Evolutionary conservation across 2,329 filamentous ascomycete species (phyloP).

Genomic region (Blastomyces emzantsi): DNA sequence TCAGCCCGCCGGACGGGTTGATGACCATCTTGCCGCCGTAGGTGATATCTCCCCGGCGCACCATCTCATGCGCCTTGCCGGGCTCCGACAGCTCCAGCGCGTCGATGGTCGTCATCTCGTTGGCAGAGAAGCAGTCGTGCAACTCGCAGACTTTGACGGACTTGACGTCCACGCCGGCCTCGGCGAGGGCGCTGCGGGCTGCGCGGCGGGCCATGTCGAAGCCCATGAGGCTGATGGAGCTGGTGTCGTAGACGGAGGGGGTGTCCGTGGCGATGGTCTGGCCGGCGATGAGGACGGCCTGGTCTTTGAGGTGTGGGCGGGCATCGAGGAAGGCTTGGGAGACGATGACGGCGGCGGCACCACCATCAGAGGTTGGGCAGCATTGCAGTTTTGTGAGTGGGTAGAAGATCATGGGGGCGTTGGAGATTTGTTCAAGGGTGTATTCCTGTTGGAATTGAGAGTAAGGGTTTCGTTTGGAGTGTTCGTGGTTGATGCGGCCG

Average conservation of each 20-base stretch:
- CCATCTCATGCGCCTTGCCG: conserved; percentile 86
- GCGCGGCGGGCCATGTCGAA: conserved; percentile 74
- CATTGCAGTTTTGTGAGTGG: conserved; percentile 97
- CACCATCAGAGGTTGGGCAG: conserved; percentile 91
- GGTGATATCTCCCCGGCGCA: conserved; percentile 78
- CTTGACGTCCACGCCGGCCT: conserved; percentile 54
- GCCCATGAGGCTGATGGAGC: conserved; percentile 80
- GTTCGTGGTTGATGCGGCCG: conserved; percentile 81
- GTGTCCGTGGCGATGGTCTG: conserved; percentile 81
- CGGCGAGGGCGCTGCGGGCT: conserved; percentile 57
- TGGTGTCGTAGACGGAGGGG: conserved; percentile 66
- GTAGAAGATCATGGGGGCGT: conserved; percentile 66
- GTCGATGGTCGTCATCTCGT: conserved; percentile 87
- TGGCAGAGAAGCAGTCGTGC: conserved; percentile 94
- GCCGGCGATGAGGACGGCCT: conserved; percentile 82
- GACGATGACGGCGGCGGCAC: conserved; percentile 78
- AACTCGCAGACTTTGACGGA: conserved; percentile 82
- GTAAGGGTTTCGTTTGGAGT: conserved; percentile 89
- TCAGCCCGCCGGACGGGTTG: conserved; percentile 89
- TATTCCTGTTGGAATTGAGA: conserved; percentile 96
- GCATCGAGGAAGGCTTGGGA: conserved; percentile 82
- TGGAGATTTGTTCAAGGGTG: conserved; percentile 70
- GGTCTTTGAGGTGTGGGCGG: conserved; percentile 67
- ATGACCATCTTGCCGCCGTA: conserved; percentile 75
- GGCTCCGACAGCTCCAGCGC: conserved; percentile 67